Percentiles rank a stretch among this genome's conserved stretches.
Conservation (phyloP, 371 early-diverging fungal species). For the Funneliformis caledonium region DNA sequence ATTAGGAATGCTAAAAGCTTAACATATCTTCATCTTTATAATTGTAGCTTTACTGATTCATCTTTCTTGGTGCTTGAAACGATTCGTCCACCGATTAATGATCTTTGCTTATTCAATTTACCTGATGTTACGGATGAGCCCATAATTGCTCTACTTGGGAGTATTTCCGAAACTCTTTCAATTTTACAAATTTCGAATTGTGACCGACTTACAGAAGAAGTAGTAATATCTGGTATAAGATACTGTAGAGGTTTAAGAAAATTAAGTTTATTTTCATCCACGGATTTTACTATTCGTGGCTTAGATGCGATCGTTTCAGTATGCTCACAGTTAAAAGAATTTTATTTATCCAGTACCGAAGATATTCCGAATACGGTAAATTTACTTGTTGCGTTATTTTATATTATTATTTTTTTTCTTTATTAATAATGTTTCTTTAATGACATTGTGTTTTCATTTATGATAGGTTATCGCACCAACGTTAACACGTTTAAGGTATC, state of each 20-base stretch:
- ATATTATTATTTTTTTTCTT: not conserved
- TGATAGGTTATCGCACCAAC: conserved; percentile 6
- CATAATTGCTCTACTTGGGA: not conserved
- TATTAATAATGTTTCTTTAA: not conserved
- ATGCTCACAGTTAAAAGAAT: conserved; percentile 28
- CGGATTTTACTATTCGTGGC: conserved; percentile 26
- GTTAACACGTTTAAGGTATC: not conserved
- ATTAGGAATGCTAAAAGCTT: conserved; percentile 1
- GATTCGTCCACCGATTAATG: conserved; percentile 33
- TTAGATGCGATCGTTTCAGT: conserved; percentile 10
- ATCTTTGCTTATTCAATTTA: conserved; percentile 31
- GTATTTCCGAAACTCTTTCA: conserved; percentile 15
- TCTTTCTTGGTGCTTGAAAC: conserved; percentile 1
- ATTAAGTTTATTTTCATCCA: conserved; percentile 24
- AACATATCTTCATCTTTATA: conserved; percentile 34
- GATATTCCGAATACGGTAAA: conserved; percentile 31
- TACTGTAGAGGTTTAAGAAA: conserved; percentile 25
- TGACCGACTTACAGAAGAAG: conserved; percentile 18
- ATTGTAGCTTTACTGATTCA: conserved; percentile 35
- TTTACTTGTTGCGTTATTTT: not conserved
- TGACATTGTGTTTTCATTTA: not conserved
- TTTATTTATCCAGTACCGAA: conserved; percentile 37
- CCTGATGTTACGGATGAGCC: conserved; percentile 23
- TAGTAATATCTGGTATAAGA: conserved; percentile 2
- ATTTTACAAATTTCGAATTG: conserved; percentile 38